A percentile compares a stretch with the other conserved stretches of the same genome.
phyloP scores from a whole-genome alignment of 768 basidiomycete genomes.

The Lanmaoa pseudosensibilis region DNA sequence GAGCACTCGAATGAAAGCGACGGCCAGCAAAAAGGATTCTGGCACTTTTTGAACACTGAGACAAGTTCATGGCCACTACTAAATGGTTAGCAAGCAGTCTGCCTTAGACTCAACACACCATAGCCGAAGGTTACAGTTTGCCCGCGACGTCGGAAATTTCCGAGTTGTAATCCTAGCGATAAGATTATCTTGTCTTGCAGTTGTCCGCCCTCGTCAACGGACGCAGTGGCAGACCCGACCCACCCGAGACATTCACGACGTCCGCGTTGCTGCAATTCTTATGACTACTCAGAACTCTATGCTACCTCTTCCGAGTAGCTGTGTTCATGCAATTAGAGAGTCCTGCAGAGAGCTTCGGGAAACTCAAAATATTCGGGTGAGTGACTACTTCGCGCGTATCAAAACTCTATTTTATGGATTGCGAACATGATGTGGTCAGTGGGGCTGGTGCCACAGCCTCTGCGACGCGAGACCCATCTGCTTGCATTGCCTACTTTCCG shows the following conservation, averaged over 20 bases:
- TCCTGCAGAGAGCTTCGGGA: conserved; percentile 51
- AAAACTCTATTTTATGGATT: conserved; percentile 2
- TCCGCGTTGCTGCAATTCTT: not conserved
- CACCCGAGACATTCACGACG: not conserved
- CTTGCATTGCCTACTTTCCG: not conserved
- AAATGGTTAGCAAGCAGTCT: not conserved
- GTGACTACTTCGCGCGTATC: conserved; percentile 11
- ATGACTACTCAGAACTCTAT: conserved; percentile 16
- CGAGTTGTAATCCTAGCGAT: too few relatives aligned
- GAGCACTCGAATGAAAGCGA: conserved; percentile 13
- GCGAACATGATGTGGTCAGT: not conserved
- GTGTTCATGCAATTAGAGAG: conserved; percentile 51
- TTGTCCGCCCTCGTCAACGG: too few relatives aligned
- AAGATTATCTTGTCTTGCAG: conserved; percentile 2
- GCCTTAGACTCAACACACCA: not conserved
- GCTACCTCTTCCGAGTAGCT: conserved; percentile 49
- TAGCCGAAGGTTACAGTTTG: not conserved
- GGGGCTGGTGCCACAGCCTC: not conserved
- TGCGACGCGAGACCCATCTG: not conserved
- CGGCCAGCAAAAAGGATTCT: conserved; percentile 1
- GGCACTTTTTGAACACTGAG: conserved; percentile 12
- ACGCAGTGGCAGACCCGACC: too few relatives aligned
- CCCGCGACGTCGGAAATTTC: too few relatives aligned
- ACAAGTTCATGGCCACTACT: conserved; percentile 14
- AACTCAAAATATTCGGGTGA: conserved; percentile 54